These are phyloP conservation scores for Ustilago loliicola DNA, from an alignment of 1,284 basidiomycete species.

Conservation along the genomic window DNA sequence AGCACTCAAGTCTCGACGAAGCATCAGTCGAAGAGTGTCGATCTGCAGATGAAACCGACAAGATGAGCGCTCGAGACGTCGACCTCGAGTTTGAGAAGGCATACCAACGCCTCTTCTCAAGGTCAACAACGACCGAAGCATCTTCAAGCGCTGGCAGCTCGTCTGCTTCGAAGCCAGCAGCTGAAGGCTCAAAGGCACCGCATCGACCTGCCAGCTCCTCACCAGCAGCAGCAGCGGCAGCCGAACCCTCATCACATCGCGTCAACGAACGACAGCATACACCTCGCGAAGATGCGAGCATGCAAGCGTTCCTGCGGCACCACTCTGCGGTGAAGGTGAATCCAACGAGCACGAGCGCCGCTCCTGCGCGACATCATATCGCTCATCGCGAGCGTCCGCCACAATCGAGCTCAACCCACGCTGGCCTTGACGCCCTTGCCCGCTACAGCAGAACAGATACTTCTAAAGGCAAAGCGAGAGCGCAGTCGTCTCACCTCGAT, in stretches of 20 bases:
- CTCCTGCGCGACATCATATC: background rate
- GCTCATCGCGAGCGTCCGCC: conserved; percentile 1
- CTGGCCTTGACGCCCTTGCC: conserved; percentile 24
- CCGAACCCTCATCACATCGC: conserved; percentile 7
- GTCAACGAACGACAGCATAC: conserved; percentile 1
- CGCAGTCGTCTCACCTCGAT: background rate
- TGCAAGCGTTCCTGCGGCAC: conserved; percentile 4
- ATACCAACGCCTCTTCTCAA: conserved; percentile 37
- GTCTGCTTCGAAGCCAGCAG: background rate
- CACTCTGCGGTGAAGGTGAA: background rate
- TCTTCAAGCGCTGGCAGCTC: background rate
- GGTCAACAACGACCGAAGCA: background rate
- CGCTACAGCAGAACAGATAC: conserved; percentile 12
- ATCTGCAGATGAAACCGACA: background rate
- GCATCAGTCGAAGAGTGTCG: background rate
- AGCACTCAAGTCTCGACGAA: background rate
- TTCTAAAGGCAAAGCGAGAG: conserved; percentile 39
- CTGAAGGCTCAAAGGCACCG: conserved; percentile 5
- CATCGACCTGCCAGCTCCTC: conserved; percentile 2
- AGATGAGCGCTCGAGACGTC: conserved; percentile 40
- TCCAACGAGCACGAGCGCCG: background rate
- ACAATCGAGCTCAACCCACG: conserved; percentile 2
- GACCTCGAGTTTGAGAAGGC: conserved; percentile 49
- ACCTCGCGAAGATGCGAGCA: conserved; percentile 4
- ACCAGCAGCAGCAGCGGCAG: background rate